These are phyloP conservation scores for Auricularia sp. DNA, from an alignment of 768 basidiomycete genomes.

Conservation along the genomic window DNA sequence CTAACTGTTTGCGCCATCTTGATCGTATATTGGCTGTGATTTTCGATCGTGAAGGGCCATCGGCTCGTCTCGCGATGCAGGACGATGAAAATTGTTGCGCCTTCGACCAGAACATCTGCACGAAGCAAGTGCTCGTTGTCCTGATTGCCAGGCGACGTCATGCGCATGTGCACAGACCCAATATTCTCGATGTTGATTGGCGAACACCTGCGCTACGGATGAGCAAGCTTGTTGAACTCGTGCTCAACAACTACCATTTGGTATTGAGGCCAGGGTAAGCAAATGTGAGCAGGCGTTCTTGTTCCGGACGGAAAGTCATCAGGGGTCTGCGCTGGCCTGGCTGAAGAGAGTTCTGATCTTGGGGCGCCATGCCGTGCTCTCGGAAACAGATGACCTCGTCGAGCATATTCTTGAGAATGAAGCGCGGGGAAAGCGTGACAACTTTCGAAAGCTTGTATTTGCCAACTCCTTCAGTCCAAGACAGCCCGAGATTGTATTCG, in stretches of 20 bases:
- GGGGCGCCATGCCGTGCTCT: conserved; percentile 67
- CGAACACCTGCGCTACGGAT: conserved; percentile 55
- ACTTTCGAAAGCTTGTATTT: conserved; percentile 96
- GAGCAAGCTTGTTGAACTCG: conserved; percentile 4
- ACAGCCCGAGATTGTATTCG: conserved; percentile 74
- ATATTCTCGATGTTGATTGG: conserved; percentile 90
- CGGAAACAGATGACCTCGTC: conserved; percentile 63
- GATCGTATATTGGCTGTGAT: conserved; percentile 67
- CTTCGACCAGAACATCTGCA: conserved; percentile 72
- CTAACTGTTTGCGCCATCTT: conserved; percentile 66
- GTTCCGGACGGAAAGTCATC: conserved; percentile 52
- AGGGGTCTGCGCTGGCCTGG: conserved; percentile 64
- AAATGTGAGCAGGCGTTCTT: conserved; percentile 69
- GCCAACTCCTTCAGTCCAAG: conserved; percentile 89
- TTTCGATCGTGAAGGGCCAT: conserved; percentile 91
- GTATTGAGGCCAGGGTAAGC: conserved; percentile 80
- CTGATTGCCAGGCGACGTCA: conserved; percentile 33
- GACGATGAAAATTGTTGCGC: conserved; percentile 82
- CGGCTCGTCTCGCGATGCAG: conserved; percentile 53
- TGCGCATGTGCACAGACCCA: conserved; percentile 67
- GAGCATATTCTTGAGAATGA: conserved; percentile 78
- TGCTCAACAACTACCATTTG: conserved; percentile 48
- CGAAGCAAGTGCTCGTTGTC: conserved; percentile 47
- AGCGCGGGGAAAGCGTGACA: conserved; percentile 83
- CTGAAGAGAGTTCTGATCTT: conserved; percentile 48